These are phyloP conservation scores for Erodium moschatum DNA, from an alignment of 441 rosid species.

Conservation along the genomic window DNA sequence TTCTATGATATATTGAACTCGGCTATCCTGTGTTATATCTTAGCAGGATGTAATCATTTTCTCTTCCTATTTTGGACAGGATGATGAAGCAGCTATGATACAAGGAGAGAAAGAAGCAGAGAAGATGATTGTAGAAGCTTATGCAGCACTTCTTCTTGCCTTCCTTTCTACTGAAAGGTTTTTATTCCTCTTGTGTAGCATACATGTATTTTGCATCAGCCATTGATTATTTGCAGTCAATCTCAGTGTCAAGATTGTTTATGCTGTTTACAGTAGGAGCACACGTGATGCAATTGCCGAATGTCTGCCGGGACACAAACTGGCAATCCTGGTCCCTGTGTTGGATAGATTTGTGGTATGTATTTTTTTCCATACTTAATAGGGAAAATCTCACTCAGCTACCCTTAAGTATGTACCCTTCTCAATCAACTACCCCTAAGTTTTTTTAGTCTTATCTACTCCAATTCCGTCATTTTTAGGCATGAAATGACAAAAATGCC, in stretches of 20 bases:
- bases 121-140: constrained; percentile 97
- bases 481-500: too few relatives aligned
- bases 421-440: too few relatives aligned
- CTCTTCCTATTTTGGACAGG: constrained; percentile 30
- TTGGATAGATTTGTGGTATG: constrained; percentile 99
- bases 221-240: background rate
- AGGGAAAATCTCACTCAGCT: too few relatives aligned
- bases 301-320: constrained; percentile 63
- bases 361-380: background rate
- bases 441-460: too few relatives aligned
- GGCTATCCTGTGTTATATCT: too few relatives aligned
- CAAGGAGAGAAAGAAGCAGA: constrained; percentile 97
- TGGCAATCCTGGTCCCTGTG: constrained; percentile 75
- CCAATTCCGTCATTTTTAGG: too few relatives aligned
- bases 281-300: constrained; percentile 68
- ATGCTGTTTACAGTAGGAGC: constrained; percentile 47
- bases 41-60: too few relatives aligned
- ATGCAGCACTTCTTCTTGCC: constrained; percentile 89
- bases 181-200: background rate
- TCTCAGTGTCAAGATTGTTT: constrained; percentile 5
- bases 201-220: background rate
- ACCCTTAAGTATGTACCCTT: too few relatives aligned
- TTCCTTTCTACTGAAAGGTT: constrained; percentile 97
- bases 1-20: too few relatives aligned
- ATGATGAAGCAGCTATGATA: constrained; percentile 68